These are phyloP conservation scores for Metschnikowia lochheadii DNA, from an alignment of 805 yeast genomes.

Conservation along the genomic window DNA sequence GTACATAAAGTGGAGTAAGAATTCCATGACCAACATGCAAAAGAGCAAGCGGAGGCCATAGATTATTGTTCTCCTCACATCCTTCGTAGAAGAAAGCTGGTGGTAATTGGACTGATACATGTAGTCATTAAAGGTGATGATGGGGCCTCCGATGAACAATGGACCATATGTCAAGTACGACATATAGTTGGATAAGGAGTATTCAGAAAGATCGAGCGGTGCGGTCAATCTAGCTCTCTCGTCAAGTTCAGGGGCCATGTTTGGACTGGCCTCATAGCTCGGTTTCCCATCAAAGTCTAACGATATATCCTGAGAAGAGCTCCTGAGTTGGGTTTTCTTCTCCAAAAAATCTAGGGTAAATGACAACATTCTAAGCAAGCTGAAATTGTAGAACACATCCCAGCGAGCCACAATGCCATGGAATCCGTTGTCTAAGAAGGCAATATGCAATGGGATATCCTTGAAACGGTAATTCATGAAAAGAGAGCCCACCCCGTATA, in stretches of 20 bases:
- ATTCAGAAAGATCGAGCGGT: conserved; percentile 58
- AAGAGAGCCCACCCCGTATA: conserved; percentile 70
- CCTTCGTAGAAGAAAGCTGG: conserved; percentile 52
- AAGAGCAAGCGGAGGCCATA: conserved; percentile 68
- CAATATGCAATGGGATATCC: conserved; percentile 50
- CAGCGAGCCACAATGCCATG: conserved; percentile 82
- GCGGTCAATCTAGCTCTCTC: conserved; percentile 66
- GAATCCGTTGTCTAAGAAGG: conserved; percentile 55
- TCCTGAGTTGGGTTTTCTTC: conserved; percentile 16
- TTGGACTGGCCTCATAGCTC: not conserved
- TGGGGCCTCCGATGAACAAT: conserved; percentile 91
- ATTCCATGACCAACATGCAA: conserved; percentile 85
- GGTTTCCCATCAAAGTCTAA: conserved; percentile 2
- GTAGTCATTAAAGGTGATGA: conserved; percentile 88
- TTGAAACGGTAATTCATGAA: conserved; percentile 73
- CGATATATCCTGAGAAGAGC: not conserved
- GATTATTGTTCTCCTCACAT: conserved; percentile 44
- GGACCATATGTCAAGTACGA: conserved; percentile 85
- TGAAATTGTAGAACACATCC: conserved; percentile 95
- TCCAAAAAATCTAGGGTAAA: conserved; percentile 73
- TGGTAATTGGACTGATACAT: conserved; percentile 63
- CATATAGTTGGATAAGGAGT: conserved; percentile 59
- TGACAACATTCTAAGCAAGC: conserved; percentile 78
- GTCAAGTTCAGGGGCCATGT: conserved; percentile 24
- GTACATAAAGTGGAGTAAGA: conserved; percentile 79